Base-by-base conservation (phyloP, 345 rosid species). In the Brassica rapa region DNA sequence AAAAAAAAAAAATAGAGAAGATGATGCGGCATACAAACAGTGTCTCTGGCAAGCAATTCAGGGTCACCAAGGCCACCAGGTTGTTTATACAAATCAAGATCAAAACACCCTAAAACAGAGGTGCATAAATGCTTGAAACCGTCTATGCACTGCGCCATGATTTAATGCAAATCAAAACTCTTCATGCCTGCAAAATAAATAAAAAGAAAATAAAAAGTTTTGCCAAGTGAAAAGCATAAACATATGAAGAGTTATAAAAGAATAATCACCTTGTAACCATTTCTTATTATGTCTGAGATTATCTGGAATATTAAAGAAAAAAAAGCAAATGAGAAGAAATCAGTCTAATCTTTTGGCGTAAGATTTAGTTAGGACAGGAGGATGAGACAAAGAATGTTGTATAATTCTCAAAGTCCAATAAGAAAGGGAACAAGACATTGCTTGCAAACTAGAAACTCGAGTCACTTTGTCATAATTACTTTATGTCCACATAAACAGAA, bases 91-190 rank as follows among this genome's bases (percentile, higher is more conserved):
- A 90, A 73, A 82, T 91, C 98, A 77, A 91, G 85, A 86, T 90
- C 98, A 76, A 91, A 95, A 76, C 96, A 95, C 80, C 77, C 86
- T 75, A 91, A 75, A 19, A 95, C 56, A 84, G 90, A 88, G 79
- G 90, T 72, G 85, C 84, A 82, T 56, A 84, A 66, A 70, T 85
- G 89, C 88, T 83, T 84, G 72, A 93, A 16, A 64, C 96, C 90
- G 81, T 87, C 93, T 84, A 95, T 39, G 86, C 94, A 93, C 97
- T 82, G 96, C 88, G 88, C 80, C 98, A 94, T 92, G 96, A 85
- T 94, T 87, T 60, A 46, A 46, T 23, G 53, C 39, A 72, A 85
- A 83, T 88, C 92, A 91, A 86, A 81, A 86, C 88, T 68, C 87
- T 86, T 88, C 97, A 94, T 94, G 75, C 90, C 98, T 93, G 80